These are phyloP conservation scores for Nicotiana paniculata DNA, from an alignment of 257 asterid genomes.

Conservation along the genomic window DNA sequence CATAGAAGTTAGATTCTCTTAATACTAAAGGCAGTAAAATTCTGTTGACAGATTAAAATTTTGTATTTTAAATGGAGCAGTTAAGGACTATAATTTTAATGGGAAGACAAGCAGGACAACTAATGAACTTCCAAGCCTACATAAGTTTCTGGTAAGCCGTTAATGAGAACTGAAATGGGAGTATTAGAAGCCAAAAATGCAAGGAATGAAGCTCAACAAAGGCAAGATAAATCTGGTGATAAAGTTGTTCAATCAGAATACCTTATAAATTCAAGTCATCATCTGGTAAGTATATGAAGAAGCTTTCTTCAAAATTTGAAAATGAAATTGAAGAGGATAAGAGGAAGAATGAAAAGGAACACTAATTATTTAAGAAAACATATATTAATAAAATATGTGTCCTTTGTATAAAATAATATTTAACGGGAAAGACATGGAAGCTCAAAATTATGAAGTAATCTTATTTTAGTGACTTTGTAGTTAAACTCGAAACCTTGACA, in stretches of 20 bases:
- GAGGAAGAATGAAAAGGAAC: background rate
- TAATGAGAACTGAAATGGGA: constrained; percentile 81
- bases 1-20: too few relatives aligned
- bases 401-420: too few relatives aligned
- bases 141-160: constrained; percentile 68
- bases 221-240: constrained; percentile 12
- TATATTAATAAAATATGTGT: too few relatives aligned
- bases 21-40: too few relatives aligned
- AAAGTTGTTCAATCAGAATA: background rate
- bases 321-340: constrained; percentile 25
- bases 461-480: too few relatives aligned
- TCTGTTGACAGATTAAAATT: constrained; percentile 14
- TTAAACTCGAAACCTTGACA: constrained; percentile 41
- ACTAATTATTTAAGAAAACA: too few relatives aligned
- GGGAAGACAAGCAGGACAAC: constrained; percentile 19
- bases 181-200: constrained; percentile 70
- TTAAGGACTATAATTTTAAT: constrained; percentile 13
- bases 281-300: background rate
- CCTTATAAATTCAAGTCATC: constrained; percentile 5
- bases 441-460: too few relatives aligned
- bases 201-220: constrained; percentile 31
- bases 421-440: too few relatives aligned
- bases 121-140: constrained; percentile 59
- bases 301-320: background rate
- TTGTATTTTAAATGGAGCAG: constrained; percentile 17